These are phyloP conservation scores for Hortiboletus rubellus DNA, from an alignment of 1,284 basidiomycete genomes.

Conservation along the genomic window DNA sequence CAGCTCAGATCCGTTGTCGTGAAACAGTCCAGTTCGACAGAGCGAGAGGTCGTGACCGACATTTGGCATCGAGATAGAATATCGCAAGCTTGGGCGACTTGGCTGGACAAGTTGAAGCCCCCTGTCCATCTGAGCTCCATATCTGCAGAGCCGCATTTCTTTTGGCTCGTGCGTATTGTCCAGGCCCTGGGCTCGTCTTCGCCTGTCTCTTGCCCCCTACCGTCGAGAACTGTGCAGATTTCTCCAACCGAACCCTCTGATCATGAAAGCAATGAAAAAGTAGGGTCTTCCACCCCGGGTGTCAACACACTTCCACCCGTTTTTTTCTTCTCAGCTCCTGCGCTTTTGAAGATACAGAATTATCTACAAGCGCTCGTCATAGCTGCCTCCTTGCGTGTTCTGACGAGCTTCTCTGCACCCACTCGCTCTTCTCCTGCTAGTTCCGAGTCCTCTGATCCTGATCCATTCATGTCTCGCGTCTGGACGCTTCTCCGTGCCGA, in stretches of 20 bases:
- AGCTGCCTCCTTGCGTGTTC: conserved; percentile 56
- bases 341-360: conserved; percentile 63
- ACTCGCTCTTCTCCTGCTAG: neutral
- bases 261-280: conserved; percentile 1
- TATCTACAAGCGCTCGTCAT: conserved; percentile 70
- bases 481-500: conserved; percentile 65
- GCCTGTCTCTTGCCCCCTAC: conserved; percentile 48
- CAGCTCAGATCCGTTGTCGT: conserved; percentile 50
- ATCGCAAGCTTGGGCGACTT: conserved; percentile 40
- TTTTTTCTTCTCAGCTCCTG: conserved; percentile 56
- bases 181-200: conserved; percentile 45
- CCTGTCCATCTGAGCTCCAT: conserved; percentile 16
- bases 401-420: conserved; percentile 46
- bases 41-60: conserved; percentile 51
- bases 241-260: conserved; percentile 1
- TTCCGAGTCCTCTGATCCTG: conserved; percentile 1
- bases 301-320: conserved; percentile 56
- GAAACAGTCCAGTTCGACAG: conserved; percentile 52
- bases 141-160: conserved; percentile 19
- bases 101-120: conserved; percentile 36
- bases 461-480: conserved; percentile 52
- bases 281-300: conserved; percentile 9
- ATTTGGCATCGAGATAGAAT: conserved; percentile 48
- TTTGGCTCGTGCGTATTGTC: conserved; percentile 51
- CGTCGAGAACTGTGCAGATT: conserved; percentile 24